A percentile compares a stretch with the other conserved stretches of the same genome.
Conservation (phyloP, 169 alveolate species). For the Cryptosporidium meleagridis region DNA sequence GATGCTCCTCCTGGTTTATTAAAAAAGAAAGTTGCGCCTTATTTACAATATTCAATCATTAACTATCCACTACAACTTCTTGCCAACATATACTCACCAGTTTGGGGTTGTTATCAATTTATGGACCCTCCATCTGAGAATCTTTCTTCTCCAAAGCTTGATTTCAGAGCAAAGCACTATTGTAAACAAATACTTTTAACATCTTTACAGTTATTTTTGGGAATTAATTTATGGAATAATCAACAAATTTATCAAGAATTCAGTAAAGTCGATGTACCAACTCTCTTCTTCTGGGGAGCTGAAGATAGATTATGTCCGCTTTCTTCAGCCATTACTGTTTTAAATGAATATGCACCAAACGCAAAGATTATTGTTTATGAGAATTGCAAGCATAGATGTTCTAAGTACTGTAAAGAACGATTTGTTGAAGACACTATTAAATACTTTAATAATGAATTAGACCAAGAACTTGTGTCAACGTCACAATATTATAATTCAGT, state of each 20-base stretch:
- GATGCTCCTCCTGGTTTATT: conserved; percentile 70
- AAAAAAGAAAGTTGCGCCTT: conserved; percentile 47
- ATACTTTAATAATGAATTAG: conserved; percentile 10
- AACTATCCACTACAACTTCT: conserved; percentile 51
- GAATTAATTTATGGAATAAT: conserved; percentile 56
- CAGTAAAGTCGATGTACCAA: conserved; percentile 3
- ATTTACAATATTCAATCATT: conserved; percentile 14
- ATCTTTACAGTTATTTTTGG: conserved; percentile 46
- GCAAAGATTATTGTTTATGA: conserved; percentile 50
- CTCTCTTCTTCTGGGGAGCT: conserved; percentile 70
- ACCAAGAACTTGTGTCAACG: conserved; percentile 4
- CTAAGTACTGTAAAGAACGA: conserved; percentile 38
- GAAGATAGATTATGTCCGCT: conserved; percentile 49
- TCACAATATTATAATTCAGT: conserved; percentile 36
- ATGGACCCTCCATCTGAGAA: conserved; percentile 65
- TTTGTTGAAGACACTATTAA: conserved; percentile 14
- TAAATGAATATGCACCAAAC: conserved; percentile 48
- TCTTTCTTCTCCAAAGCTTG: conserved; percentile 38
- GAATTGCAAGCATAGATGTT: conserved; percentile 64
- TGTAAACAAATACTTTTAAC: conserved; percentile 46
- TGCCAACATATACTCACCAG: conserved; percentile 54
- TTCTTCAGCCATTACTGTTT: conserved; percentile 26
- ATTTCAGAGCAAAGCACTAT: conserved; percentile 69
- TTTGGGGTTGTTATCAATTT: conserved; percentile 58
- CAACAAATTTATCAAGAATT: conserved; percentile 24